Conservation (phyloP, 805 yeast species). For the Zygotorulaspora danielsina region DNA sequence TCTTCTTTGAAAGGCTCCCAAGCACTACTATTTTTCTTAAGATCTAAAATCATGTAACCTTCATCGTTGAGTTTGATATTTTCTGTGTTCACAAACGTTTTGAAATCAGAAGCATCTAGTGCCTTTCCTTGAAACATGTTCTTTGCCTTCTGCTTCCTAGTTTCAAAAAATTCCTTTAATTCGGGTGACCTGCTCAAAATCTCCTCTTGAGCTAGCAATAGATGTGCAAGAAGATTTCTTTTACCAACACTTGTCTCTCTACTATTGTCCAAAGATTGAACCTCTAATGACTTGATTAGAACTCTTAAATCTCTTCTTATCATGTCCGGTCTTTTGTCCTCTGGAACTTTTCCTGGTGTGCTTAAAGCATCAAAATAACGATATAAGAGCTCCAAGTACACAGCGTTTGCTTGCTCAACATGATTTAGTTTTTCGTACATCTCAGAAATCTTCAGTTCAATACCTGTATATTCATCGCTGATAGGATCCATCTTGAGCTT, state of each 20-base stretch:
- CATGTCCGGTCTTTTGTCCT: slow-evolving; percentile 46
- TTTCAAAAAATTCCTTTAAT: slow-evolving; percentile 33
- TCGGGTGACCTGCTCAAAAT: slow-evolving; percentile 44
- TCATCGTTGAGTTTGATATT: slow-evolving; percentile 29
- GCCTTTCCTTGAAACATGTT: slow-evolving; percentile 18
- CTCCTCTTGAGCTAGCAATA: slow-evolving; percentile 63
- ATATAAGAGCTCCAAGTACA: slow-evolving; percentile 64
- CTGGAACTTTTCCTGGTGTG: slow-evolving; percentile 36
- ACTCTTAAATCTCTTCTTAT: slow-evolving; percentile 69
- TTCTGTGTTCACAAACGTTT: slow-evolving; percentile 28
- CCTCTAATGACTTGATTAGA: slow-evolving; percentile 48
- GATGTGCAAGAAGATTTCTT: slow-evolving; percentile 57
- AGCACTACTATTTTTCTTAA: slow-evolving; percentile 43
- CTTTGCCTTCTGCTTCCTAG: slow-evolving; percentile 29
- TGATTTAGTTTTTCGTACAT: slow-evolving; percentile 70
- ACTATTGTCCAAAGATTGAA: slow-evolving; percentile 45
- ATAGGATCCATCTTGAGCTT: slow-evolving; percentile 48
- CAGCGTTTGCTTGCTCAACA: slow-evolving; percentile 57
- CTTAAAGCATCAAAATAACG: slow-evolving; percentile 52
- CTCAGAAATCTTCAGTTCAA: slow-evolving; percentile 81
- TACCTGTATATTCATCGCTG: slow-evolving; percentile 82
- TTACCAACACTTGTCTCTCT: slow-evolving; percentile 47
- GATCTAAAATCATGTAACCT: slow-evolving; percentile 32
- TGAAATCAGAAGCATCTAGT: slow-evolving; percentile 21
- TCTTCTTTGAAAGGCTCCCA: slow-evolving; percentile 78